Conservation (phyloP, 192 early-diverging fungal genomes). For the Paraglomus brasilianum region DNA sequence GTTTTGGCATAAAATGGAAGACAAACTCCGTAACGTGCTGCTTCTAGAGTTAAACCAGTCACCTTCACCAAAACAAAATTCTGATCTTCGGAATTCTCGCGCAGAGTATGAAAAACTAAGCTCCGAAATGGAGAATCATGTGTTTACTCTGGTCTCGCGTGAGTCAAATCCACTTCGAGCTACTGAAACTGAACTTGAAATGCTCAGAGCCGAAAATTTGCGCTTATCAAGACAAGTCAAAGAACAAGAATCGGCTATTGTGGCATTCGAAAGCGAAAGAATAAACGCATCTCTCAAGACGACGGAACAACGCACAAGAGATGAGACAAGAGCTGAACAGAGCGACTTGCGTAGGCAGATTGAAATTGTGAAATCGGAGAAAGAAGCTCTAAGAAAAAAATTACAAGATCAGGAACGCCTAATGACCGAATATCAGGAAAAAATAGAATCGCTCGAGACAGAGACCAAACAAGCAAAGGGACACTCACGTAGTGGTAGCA, state of each 20-base stretch:
- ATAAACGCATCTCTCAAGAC: slow-evolving; percentile 39
- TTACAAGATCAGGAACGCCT: slow-evolving; percentile 31
- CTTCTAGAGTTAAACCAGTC: no score
- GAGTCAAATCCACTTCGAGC: no score
- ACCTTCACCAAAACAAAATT: no score
- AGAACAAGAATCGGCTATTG: slow-evolving; percentile 38
- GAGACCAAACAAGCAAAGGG: slow-evolving; percentile 32
- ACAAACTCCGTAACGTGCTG: no score
- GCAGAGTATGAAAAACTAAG: no score
- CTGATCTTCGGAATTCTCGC: no score
- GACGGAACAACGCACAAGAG: slow-evolving; percentile 43
- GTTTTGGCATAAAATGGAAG: no score
- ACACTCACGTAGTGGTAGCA: slow-evolving; percentile 6
- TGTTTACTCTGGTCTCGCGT: no score
- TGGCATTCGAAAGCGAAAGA: slow-evolving; percentile 32
- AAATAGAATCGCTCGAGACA: slow-evolving; percentile 34
- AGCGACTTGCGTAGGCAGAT: slow-evolving; percentile 46
- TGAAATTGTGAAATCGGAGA: slow-evolving; percentile 43
- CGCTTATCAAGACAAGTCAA: no score
- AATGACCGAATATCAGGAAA: slow-evolving; percentile 32
- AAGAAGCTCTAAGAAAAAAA: slow-evolving; percentile 34
- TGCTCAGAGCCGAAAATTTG: no score
- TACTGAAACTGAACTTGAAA: no score
- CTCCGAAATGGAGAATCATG: no score
- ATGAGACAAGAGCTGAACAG: slow-evolving; percentile 52